Percentiles rank a stretch among this genome's conserved stretches.
These are phyloP conservation scores for Macadamia tetraphylla DNA, from an alignment of 164 flowering plant species.

Conservation along the genomic window DNA sequence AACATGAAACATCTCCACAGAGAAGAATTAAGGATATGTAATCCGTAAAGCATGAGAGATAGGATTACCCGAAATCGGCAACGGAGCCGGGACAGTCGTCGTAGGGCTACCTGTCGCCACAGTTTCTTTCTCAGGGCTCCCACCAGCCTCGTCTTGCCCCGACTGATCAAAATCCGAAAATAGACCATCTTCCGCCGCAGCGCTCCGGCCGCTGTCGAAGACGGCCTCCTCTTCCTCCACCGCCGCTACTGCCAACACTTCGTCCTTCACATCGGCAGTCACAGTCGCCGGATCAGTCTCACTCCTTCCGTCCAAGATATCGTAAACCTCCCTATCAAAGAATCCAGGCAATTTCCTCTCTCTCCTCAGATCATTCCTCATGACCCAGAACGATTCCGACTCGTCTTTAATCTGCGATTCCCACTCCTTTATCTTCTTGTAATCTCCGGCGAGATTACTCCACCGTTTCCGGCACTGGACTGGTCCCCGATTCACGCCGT, in stretches of 20 bases:
- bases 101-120: slow-evolving; percentile 3
- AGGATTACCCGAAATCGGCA: slow-evolving; percentile 40
- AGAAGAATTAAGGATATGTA: not conserved
- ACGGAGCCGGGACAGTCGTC: slow-evolving; percentile 24
- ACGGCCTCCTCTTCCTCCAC: slow-evolving; percentile 28
- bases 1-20: not conserved
- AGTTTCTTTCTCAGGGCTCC: slow-evolving; percentile 26
- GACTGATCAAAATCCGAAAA: slow-evolving; percentile 55
- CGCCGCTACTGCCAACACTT: not conserved
- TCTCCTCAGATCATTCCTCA: slow-evolving; percentile 78
- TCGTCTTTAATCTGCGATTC: slow-evolving; percentile 41
- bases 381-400: slow-evolving; percentile 73
- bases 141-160: slow-evolving; percentile 30
- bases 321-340: slow-evolving; percentile 81
- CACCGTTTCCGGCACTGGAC: slow-evolving; percentile 95
- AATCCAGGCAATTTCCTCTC: slow-evolving; percentile 82
- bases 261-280: slow-evolving; percentile 15
- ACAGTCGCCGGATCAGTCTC: slow-evolving; percentile 7
- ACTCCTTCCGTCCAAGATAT: slow-evolving; percentile 48
- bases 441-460: slow-evolving; percentile 91
- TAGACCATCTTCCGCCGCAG: slow-evolving; percentile 61
- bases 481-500: slow-evolving; percentile 85
- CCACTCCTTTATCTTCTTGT: slow-evolving; percentile 83
- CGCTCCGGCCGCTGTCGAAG: slow-evolving; percentile 58
- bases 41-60: not conserved